Conservation (phyloP, 345 rosid species). For the Reutealis trisperma region DNA sequence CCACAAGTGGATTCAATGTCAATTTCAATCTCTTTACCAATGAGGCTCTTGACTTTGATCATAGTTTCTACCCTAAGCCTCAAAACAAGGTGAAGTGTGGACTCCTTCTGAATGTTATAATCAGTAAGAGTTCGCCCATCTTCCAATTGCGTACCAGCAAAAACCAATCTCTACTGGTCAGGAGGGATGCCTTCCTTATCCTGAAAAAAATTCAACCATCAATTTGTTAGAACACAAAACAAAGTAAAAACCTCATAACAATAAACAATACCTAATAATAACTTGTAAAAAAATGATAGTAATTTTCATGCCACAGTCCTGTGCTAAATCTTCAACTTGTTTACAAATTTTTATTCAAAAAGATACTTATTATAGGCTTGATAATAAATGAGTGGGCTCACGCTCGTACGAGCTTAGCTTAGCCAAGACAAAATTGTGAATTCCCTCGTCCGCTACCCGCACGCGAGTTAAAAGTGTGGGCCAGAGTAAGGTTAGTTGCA, state of each 20-base stretch:
- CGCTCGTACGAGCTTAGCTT: too few relatives aligned
- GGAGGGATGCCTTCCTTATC: constrained; percentile 97
- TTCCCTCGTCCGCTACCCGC: too few relatives aligned
- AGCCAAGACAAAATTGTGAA: too few relatives aligned
- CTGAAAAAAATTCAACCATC: constrained; percentile 31
- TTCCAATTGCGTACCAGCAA: constrained; percentile 93
- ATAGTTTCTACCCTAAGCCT: constrained; percentile 97
- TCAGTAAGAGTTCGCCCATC: constrained; percentile 93
- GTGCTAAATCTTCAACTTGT: too few relatives aligned
- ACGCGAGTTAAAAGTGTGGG: too few relatives aligned
- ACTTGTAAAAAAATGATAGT: background rate
- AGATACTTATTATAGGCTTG: too few relatives aligned
- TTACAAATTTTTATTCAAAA: too few relatives aligned
- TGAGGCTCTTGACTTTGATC: constrained; percentile 95
- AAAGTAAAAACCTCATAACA: too few relatives aligned
- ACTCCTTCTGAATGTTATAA: constrained; percentile 95
- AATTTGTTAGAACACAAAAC: background rate
- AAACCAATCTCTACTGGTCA: constrained; percentile 90
- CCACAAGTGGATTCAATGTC: constrained; percentile 91
- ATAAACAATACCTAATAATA: background rate
- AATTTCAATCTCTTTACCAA: constrained; percentile 96
- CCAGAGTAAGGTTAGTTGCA: too few relatives aligned
- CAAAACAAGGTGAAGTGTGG: constrained; percentile 88
- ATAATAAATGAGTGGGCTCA: too few relatives aligned
- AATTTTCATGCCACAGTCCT: too few relatives aligned